These are phyloP conservation scores for Pulveroboletus sp. DNA, from an alignment of 768 basidiomycete species.

Conservation along the genomic window DNA sequence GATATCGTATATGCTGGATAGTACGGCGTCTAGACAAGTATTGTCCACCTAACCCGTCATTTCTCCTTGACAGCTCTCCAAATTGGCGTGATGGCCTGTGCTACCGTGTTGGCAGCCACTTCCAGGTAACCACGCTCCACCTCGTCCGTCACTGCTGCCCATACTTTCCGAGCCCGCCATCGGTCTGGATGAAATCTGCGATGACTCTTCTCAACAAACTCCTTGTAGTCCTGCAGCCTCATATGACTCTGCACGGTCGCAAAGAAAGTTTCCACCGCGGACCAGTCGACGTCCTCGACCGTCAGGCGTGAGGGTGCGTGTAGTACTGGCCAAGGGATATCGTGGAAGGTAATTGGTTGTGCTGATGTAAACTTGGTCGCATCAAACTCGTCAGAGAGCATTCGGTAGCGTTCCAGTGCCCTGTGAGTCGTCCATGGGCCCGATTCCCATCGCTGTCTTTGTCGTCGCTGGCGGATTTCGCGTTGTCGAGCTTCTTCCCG, in stretches of 20 bases:
- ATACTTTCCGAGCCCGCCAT: constrained; percentile 67
- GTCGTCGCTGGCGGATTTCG: constrained; percentile 42
- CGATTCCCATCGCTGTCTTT: constrained; percentile 52
- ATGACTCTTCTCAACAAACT: constrained; percentile 67
- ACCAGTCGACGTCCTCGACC: constrained; percentile 69
- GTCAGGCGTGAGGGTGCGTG: constrained; percentile 48
- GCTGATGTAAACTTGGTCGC: constrained; percentile 50
- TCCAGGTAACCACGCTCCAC: constrained; percentile 57
- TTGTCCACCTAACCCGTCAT: constrained; percentile 9
- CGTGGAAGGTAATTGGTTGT: constrained; percentile 54
- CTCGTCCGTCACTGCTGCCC: constrained; percentile 57
- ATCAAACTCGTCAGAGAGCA: constrained; percentile 63
- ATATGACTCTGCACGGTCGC: constrained; percentile 47
- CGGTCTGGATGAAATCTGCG: constrained; percentile 78
- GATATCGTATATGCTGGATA: too few relatives aligned
- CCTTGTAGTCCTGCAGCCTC: constrained; percentile 59
- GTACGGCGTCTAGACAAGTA: background rate
- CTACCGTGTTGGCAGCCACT: constrained; percentile 70
- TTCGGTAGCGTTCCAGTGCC: constrained; percentile 69
- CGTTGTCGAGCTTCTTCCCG: constrained; percentile 37
- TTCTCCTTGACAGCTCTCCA: constrained; percentile 47
- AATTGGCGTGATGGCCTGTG: constrained; percentile 70
- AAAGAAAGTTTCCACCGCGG: constrained; percentile 72
- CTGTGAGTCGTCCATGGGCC: constrained; percentile 63
- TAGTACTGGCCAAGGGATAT: constrained; percentile 77